A percentile compares a stretch with the other conserved stretches of the same genome.
These are phyloP conservation scores for Monosporascus cannonballus DNA, from an alignment of 2,329 filamentous ascomycete species.

Conservation along the genomic window DNA sequence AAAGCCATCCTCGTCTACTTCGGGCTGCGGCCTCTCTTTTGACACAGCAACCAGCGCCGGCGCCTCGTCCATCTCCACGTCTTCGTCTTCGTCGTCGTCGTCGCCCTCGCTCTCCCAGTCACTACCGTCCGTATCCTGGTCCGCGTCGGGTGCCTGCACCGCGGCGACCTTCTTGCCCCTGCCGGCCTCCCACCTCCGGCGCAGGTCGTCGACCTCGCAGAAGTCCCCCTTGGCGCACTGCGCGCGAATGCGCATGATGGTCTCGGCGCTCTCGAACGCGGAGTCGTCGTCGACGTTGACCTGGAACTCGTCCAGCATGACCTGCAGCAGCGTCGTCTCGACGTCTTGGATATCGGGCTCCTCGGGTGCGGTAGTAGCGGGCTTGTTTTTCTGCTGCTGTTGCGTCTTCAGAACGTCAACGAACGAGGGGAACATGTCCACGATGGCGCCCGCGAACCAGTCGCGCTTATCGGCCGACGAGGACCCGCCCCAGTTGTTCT, in stretches of 20 bases:
- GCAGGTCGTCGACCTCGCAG: conserved; percentile 57
- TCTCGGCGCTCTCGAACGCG: conserved; percentile 63
- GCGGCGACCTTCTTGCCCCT: conserved; percentile 51
- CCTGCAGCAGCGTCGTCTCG: conserved; percentile 77
- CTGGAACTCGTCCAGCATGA: conserved; percentile 95
- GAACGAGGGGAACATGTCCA: conserved; percentile 73
- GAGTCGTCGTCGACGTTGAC: conserved; percentile 88
- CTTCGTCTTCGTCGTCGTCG: conserved; percentile 45
- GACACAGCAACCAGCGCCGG: conserved; percentile 50
- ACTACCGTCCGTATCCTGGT: conserved; percentile 35
- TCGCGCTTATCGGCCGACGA: conserved; percentile 83
- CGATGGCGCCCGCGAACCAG: conserved; percentile 88
- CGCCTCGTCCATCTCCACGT: conserved; percentile 65
- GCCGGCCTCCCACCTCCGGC: conserved; percentile 54
- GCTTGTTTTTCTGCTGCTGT: conserved; percentile 10
- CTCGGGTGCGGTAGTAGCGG: conserved; percentile 20
- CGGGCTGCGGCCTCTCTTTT: conserved; percentile 60
- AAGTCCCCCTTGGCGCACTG: conserved; percentile 62
- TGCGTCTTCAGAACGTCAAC: conserved; percentile 27
- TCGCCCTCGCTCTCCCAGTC: conserved; percentile 55
- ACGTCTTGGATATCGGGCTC: conserved; percentile 71
- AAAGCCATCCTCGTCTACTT: conserved; percentile 78
- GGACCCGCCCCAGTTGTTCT: conserved; percentile 82
- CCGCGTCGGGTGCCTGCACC: conserved; percentile 19
- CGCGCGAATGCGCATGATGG: conserved; percentile 62